Evolutionary conservation across 768 basidiomycete species (phyloP).

Genomic region (Boletus pseudopeckii): DNA sequence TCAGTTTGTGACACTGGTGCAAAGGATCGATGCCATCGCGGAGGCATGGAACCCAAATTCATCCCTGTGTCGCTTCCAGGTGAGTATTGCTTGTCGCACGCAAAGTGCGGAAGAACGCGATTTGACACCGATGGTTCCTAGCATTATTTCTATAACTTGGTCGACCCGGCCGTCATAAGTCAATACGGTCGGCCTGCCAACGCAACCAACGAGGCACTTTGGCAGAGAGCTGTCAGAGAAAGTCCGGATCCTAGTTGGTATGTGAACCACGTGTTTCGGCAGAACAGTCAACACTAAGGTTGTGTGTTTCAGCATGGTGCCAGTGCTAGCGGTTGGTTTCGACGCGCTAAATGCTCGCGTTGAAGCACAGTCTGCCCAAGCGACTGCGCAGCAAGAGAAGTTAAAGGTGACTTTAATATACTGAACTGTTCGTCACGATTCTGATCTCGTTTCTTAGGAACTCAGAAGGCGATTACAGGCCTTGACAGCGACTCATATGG

Average conservation of each 20-base stretch:
- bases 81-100: conserved; percentile 24
- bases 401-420: conserved; percentile 42
- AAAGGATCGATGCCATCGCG: conserved; percentile 61
- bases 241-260: conserved; percentile 82
- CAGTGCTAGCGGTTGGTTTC: conserved; percentile 77
- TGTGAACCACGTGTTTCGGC: background rate
- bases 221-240: conserved; percentile 76
- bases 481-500: conserved; percentile 58
- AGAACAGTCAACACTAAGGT: background rate
- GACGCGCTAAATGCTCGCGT: conserved; percentile 78
- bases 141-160: conserved; percentile 85
- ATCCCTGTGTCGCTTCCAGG: conserved; percentile 77
- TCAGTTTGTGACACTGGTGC: conserved; percentile 51
- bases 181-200: conserved; percentile 71
- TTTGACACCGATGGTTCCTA: conserved; percentile 26
- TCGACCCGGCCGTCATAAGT: conserved; percentile 62
- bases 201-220: conserved; percentile 64
- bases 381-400: conserved; percentile 62
- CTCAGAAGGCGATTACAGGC: conserved; percentile 60
- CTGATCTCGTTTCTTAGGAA: conserved; percentile 41
- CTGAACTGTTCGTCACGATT: background rate
- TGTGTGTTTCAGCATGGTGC: conserved; percentile 55
- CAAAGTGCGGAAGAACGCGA: background rate
- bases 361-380: conserved; percentile 68
- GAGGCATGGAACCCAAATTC: conserved; percentile 70